These are phyloP conservation scores for Septoria linicola DNA, from an alignment of 2,329 filamentous ascomycete genomes.

Conservation along the genomic window DNA sequence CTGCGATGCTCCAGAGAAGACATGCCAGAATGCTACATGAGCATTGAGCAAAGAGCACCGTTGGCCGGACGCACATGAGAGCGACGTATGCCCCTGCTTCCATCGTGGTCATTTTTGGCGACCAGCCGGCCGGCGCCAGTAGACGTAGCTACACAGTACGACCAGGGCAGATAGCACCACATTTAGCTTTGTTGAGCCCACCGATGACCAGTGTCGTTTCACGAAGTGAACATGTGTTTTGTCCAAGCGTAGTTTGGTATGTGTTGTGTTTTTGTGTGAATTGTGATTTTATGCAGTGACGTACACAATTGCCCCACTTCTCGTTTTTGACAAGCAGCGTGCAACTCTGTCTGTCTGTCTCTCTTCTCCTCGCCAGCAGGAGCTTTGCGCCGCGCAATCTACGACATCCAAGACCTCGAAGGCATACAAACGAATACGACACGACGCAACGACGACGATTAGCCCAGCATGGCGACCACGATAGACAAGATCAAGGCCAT, in stretches of 20 bases:
- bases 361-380: too few species aligned
- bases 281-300: too few species aligned
- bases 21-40: neutral
- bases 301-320: too few species aligned
- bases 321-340: too few species aligned
- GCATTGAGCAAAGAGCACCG: neutral
- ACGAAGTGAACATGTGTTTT: conserved; percentile 7
- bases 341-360: too few species aligned
- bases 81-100: neutral
- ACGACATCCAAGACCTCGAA: too few species aligned
- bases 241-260: too few species aligned
- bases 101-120: conserved; percentile 10
- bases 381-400: too few species aligned
- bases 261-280: too few species aligned
- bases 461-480: conserved; percentile 77
- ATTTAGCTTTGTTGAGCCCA: neutral
- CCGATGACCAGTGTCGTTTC: conserved; percentile 6
- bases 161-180: neutral
- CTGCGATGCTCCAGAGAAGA: conserved; percentile 1
- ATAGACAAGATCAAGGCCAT: conserved; percentile 99
- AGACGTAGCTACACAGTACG: neutral
- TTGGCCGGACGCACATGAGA: too few species aligned
- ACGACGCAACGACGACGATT: too few species aligned
- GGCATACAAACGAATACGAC: too few species aligned
- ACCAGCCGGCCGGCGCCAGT: conserved; percentile 11